phyloP scores from a whole-genome alignment of 306 rosid genomes.

The Lathyrus tuberosus region DNA sequence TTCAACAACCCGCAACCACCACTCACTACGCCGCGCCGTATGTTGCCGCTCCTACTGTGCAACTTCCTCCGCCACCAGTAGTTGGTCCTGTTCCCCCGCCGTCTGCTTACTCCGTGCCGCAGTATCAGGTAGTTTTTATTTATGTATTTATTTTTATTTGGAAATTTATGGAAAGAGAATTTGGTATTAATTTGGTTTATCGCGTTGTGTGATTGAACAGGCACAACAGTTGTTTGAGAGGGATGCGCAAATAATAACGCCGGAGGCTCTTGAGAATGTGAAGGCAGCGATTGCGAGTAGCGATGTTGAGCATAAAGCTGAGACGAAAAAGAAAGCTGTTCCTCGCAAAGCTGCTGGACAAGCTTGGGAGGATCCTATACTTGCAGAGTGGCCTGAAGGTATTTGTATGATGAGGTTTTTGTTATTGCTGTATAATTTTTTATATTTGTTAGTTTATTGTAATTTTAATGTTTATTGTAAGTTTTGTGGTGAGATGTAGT shows the following conservation, averaged over 20 bases:
- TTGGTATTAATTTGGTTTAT: not conserved
- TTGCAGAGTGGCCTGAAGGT: slow-evolving; percentile 98
- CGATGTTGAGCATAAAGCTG: slow-evolving; percentile 83
- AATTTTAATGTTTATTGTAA: not conserved
- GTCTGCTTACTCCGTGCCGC: slow-evolving; percentile 65
- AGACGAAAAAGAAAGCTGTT: slow-evolving; percentile 81
- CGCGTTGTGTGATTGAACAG: slow-evolving; percentile 45
- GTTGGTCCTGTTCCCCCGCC: slow-evolving; percentile 54
- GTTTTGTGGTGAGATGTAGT: not conserved
- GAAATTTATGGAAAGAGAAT: not conserved
- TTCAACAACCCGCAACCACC: slow-evolving; percentile 64
- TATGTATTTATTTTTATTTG: not conserved
- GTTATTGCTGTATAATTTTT: not conserved
- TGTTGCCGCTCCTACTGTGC: slow-evolving; percentile 46
- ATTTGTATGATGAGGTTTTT: slow-evolving; percentile 14
- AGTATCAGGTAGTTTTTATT: slow-evolving; percentile 52
- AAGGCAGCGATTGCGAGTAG: slow-evolving; percentile 94
- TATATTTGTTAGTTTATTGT: not conserved
- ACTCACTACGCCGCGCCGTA: slow-evolving; percentile 60
- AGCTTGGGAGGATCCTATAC: slow-evolving; percentile 94
- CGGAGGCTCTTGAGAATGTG: slow-evolving; percentile 92
- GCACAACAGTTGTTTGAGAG: slow-evolving; percentile 92
- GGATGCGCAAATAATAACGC: slow-evolving; percentile 88
- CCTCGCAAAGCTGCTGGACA: slow-evolving; percentile 98
- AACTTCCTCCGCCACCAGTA: slow-evolving; percentile 40